Conservation (phyloP, 192 early-diverging fungal genomes). For the Fimicolochytrium jonesii region DNA sequence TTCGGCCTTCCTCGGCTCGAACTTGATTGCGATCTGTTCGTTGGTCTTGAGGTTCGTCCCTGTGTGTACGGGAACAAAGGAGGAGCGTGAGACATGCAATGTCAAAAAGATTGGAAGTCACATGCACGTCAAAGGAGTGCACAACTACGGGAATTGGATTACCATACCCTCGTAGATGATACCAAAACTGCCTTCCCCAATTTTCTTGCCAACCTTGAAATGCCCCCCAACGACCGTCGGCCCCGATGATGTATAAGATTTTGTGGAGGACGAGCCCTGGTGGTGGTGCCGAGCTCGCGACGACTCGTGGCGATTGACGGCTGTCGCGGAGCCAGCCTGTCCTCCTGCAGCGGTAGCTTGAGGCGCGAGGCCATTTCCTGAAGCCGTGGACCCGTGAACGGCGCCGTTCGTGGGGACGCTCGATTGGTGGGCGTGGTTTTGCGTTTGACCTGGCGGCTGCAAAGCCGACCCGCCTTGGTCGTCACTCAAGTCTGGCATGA, state of each 20-base stretch:
- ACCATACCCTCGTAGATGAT: constrained; percentile 93
- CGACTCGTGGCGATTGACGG: constrained; percentile 14
- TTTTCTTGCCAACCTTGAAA: constrained; percentile 91
- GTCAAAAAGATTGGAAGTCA: not conserved
- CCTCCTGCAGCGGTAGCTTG: no score
- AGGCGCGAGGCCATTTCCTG: no score
- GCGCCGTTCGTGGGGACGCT: no score
- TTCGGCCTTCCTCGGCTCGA: constrained; percentile 94
- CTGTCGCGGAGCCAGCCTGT: no score
- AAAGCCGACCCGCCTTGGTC: no score
- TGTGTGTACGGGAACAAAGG: constrained; percentile 19
- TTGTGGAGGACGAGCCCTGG: not conserved
- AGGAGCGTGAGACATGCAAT: not conserved
- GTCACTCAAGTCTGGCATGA: no score
- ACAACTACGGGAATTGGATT: not conserved
- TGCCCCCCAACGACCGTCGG: constrained; percentile 78
- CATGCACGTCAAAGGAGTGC: not conserved
- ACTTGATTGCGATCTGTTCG: constrained; percentile 94
- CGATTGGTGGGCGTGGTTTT: no score
- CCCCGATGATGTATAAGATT: constrained; percentile 5
- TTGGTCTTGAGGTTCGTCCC: constrained; percentile 75
- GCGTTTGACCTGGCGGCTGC: no score
- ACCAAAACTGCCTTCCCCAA: constrained; percentile 98
- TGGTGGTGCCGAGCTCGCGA: constrained; percentile 15
- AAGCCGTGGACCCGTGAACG: no score